Percentiles rank a stretch among this genome's conserved stretches.
Conservation (phyloP, 2,329 filamentous ascomycete species). For the Xenoacremonium recifei region DNA sequence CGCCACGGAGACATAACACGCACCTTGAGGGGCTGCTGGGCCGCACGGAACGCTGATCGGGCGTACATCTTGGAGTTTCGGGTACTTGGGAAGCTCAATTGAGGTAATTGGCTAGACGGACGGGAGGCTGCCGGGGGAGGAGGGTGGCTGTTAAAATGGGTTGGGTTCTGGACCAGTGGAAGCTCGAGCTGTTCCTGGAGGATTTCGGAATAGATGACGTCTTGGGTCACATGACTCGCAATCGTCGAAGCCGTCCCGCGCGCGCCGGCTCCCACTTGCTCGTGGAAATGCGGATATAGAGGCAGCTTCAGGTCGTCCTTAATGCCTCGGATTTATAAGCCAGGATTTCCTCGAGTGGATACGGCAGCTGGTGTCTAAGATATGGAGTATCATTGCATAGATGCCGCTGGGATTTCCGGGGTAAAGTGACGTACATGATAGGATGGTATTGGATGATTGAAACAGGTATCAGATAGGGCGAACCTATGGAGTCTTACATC, state of each 20-base stretch:
- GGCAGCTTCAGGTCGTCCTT: neutral
- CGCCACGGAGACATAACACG: conserved; percentile 43
- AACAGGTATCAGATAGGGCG: too few species aligned
- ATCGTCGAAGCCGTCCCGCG: neutral
- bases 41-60: conserved; percentile 61
- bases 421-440: neutral
- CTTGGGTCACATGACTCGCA: conserved; percentile 7
- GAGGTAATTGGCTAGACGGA: conserved; percentile 17
- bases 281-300: conserved; percentile 11
- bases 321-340: too few species aligned
- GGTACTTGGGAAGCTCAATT: conserved; percentile 21
- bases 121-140: conserved; percentile 10
- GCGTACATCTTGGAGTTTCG: conserved; percentile 58
- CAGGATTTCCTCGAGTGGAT: too few species aligned
- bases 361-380: too few species aligned
- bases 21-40: conserved; percentile 60
- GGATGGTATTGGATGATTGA: neutral
- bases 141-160: too few species aligned
- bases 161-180: conserved; percentile 8
- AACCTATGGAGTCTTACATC: too few species aligned
- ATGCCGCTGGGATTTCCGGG: neutral
- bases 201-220: conserved; percentile 10
- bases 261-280: too few species aligned
- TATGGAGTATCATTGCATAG: too few species aligned
- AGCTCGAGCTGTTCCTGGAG: conserved; percentile 6